A percentile compares a stretch with the other conserved stretches of the same genome.
These are phyloP conservation scores for Neurospora sp. DNA, from an alignment of 2,329 filamentous ascomycete species.

Conservation along the genomic window DNA sequence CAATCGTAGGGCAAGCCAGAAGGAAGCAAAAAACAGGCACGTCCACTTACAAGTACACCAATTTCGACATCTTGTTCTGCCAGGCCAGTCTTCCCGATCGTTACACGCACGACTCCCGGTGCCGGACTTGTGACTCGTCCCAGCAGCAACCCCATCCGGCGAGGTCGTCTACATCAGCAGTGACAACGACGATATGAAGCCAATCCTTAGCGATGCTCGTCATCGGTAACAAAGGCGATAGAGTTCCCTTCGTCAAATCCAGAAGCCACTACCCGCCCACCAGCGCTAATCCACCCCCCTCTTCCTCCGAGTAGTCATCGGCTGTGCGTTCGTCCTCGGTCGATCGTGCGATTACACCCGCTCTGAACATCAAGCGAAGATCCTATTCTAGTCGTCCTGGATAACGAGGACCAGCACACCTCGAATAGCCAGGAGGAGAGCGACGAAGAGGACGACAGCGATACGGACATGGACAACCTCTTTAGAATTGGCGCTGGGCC, in stretches of 20 bases:
- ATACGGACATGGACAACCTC: neutral
- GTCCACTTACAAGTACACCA: neutral
- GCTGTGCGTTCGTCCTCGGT: neutral
- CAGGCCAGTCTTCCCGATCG: too few species aligned
- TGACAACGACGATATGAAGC: neutral
- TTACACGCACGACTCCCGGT: too few species aligned
- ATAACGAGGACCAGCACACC: neutral
- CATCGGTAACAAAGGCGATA: neutral
- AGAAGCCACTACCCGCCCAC: neutral
- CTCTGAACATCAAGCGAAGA: neutral
- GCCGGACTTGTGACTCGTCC: too few species aligned
- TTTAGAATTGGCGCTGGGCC: neutral
- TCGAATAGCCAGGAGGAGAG: neutral
- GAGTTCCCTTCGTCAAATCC: neutral
- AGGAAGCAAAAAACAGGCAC: neutral
- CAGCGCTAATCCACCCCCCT: neutral
- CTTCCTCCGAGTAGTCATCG: neutral
- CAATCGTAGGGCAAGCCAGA: neutral
- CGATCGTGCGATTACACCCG: neutral
- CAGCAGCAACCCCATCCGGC: too few species aligned
- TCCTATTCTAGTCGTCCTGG: neutral
- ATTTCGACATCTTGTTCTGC: too few species aligned
- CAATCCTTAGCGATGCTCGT: neutral
- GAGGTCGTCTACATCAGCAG: neutral
- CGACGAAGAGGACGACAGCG: neutral